phyloP scores from a whole-genome alignment of 768 basidiomycete genomes.

The Tulasnella calospora region DNA sequence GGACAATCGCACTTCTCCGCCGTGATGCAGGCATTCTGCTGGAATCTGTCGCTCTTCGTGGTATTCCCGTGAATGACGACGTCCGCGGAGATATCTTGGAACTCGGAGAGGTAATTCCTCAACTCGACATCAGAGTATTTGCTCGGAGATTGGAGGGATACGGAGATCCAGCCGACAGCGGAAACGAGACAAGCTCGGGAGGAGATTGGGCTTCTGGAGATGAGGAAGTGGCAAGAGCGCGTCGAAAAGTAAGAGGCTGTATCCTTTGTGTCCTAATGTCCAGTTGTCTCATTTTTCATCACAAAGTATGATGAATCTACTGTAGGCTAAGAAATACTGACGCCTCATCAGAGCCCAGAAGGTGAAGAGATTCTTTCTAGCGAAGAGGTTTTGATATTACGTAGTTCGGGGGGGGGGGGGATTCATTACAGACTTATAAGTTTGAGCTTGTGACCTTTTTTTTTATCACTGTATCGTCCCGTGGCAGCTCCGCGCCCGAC shows the following conservation, averaged over 20 bases:
- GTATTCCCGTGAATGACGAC: neutral
- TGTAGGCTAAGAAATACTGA: too few relatives aligned
- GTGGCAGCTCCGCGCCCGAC: too few relatives aligned
- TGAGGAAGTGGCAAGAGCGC: neutral
- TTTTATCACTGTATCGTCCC: too few relatives aligned
- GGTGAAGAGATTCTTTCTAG: too few relatives aligned
- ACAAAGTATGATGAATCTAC: too few relatives aligned
- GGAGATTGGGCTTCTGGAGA: conserved; percentile 1
- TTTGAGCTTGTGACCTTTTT: too few relatives aligned
- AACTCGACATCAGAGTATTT: neutral
- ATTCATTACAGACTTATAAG: too few relatives aligned
- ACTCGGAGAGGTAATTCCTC: neutral
- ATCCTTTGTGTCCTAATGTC: neutral
- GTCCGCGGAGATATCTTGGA: neutral
- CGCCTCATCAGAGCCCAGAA: too few relatives aligned
- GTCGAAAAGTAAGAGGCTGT: neutral
- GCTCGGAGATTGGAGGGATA: neutral
- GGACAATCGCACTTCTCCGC: neutral
- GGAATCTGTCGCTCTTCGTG: neutral
- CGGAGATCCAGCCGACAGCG: neutral
- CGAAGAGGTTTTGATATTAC: too few relatives aligned
- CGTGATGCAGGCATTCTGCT: neutral
- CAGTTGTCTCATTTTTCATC: neutral
- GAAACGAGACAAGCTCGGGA: neutral
- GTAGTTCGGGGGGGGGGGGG: too few relatives aligned